A percentile compares a stretch with the other conserved stretches of the same genome.
phyloP scores from a whole-genome alignment of 1,284 basidiomycete species.

The Boletellus deceptivus region DNA sequence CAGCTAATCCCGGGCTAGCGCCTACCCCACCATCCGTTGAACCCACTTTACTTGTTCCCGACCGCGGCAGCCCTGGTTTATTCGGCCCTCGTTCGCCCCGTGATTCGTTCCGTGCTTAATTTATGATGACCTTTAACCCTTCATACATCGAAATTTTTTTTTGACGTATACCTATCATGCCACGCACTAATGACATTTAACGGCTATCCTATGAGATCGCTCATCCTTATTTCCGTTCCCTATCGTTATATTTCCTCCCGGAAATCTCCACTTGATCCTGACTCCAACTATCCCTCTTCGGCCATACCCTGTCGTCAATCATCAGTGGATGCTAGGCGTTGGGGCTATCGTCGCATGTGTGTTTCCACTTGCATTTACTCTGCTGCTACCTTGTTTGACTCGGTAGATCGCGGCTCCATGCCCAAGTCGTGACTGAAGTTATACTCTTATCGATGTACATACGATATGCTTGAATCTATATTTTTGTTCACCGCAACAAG shows the following conservation, averaged over 20 bases:
- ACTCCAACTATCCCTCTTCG: slow-evolving; percentile 1
- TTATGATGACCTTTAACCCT: neutral
- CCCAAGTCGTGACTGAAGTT: neutral
- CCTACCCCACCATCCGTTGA: slow-evolving; percentile 53
- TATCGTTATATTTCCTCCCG: slow-evolving; percentile 29
- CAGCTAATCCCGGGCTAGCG: slow-evolving; percentile 47
- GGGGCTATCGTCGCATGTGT: too few species aligned
- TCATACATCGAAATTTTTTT: too few species aligned
- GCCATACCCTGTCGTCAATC: neutral
- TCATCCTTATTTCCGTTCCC: slow-evolving; percentile 4
- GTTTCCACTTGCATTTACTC: neutral
- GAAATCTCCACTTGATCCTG: slow-evolving; percentile 1
- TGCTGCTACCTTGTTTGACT: neutral
- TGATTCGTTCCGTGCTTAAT: slow-evolving; percentile 32
- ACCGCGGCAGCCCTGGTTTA: slow-evolving; percentile 53
- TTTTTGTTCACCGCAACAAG: neutral
- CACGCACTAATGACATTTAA: slow-evolving; percentile 14
- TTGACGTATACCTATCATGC: neutral
- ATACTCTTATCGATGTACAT: neutral
- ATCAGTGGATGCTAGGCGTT: neutral
- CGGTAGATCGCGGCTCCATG: neutral
- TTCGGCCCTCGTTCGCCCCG: slow-evolving; percentile 63
- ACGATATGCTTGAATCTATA: slow-evolving; percentile 25
- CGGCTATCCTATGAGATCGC: slow-evolving; percentile 16
- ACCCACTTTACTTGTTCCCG: slow-evolving; percentile 55